A percentile compares a stretch with the other conserved stretches of the same genome.
Conservation (phyloP, 768 basidiomycete genomes). For the Favolaschia claudopus region DNA sequence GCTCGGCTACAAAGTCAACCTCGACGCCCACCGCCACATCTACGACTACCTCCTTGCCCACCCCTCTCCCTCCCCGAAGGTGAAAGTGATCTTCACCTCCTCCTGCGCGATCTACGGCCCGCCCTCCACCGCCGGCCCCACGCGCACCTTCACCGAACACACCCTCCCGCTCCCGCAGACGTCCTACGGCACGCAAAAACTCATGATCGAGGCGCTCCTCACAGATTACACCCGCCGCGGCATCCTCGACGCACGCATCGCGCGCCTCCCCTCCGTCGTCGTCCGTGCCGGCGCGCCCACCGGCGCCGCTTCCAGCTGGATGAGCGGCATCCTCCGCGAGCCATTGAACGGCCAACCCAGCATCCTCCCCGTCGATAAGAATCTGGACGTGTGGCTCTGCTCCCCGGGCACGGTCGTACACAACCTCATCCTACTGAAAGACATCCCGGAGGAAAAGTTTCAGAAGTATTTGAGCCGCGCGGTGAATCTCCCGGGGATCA, state of each 20-base stretch:
- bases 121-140: conserved; percentile 8
- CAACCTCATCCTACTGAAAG: not conserved
- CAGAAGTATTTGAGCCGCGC: not conserved
- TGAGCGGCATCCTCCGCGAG: conserved; percentile 12
- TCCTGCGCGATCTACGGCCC: conserved; percentile 5
- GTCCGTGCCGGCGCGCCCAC: conserved; percentile 4
- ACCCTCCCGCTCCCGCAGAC: conserved; percentile 1
- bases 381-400: conserved; percentile 1
- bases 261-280: conserved; percentile 3
- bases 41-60: not conserved
- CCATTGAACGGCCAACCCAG: conserved; percentile 1
- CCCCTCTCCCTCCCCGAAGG: not conserved
- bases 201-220: conserved; percentile 5
- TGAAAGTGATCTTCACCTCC: conserved; percentile 1
- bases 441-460: not conserved
- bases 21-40: conserved; percentile 4
- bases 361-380: not conserved
- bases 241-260: not conserved
- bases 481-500: conserved; percentile 7
- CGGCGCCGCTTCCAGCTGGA: not conserved
- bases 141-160: conserved; percentile 1
- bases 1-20: conserved; percentile 8
- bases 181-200: conserved; percentile 7
- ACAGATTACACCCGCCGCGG: conserved; percentile 4
- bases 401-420: conserved; percentile 6